These are phyloP conservation scores for Xylariomycetidae sp. DNA, from an alignment of 2,329 filamentous ascomycete species.

Conservation along the genomic window DNA sequence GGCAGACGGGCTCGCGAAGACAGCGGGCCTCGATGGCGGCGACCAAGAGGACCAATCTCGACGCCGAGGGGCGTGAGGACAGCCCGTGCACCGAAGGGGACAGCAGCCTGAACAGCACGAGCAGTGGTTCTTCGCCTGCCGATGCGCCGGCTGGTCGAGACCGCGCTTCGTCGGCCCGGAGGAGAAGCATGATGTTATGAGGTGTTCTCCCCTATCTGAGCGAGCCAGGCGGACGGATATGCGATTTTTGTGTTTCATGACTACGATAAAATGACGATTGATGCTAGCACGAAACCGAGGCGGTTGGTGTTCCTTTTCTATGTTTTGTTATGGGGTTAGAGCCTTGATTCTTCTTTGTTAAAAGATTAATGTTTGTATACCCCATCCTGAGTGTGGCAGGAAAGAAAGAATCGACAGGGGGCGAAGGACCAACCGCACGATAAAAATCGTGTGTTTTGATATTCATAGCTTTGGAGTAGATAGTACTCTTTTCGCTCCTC, in stretches of 20 bases:
- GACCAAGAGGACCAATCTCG: conserved; percentile 28
- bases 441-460: conserved; percentile 6
- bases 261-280: too few relatives aligned
- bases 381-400: too few relatives aligned
- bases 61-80: conserved; percentile 17
- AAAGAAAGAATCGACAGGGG: too few relatives aligned
- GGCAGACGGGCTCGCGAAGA: conserved; percentile 23
- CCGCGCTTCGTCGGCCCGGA: conserved; percentile 30
- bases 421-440: too few relatives aligned
- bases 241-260: not conserved
- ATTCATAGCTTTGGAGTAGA: conserved; percentile 23
- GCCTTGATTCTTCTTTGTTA: too few relatives aligned
- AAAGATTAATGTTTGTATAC: too few relatives aligned
- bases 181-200: conserved; percentile 59
- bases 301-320: too few relatives aligned
- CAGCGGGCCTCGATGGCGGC: conserved; percentile 40
- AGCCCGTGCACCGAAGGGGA: conserved; percentile 24
- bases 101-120: conserved; percentile 25
- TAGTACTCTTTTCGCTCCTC: conserved; percentile 4
- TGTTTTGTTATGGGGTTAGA: too few relatives aligned
- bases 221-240: not conserved
- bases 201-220: too few relatives aligned
- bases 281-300: too few relatives aligned
- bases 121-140: conserved; percentile 12
- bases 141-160: conserved; percentile 18